Evolutionary conservation across 1,284 basidiomycete genomes (phyloP).

Genomic region (Athelia sp.): DNA sequence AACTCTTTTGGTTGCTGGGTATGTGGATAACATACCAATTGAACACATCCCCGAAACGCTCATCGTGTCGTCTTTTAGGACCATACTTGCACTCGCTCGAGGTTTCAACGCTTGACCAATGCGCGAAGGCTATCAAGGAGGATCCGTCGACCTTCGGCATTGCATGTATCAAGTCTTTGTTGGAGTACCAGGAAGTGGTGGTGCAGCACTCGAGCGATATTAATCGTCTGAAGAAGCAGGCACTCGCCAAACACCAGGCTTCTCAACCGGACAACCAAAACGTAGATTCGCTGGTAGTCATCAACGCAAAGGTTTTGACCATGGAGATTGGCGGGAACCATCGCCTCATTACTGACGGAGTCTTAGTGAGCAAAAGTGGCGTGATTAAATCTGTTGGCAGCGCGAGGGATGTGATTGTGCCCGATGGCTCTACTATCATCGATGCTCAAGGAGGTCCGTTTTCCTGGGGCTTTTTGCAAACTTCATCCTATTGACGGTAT

Average conservation of each 20-base stretch:
- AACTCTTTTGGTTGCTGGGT: constrained; percentile 71
- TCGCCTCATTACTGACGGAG: constrained; percentile 48
- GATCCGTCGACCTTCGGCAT: constrained; percentile 55
- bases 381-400: constrained; percentile 48
- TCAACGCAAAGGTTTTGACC: constrained; percentile 63
- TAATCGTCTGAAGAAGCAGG: constrained; percentile 49
- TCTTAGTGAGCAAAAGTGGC: constrained; percentile 48
- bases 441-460: constrained; percentile 56
- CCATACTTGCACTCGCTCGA: constrained; percentile 61
- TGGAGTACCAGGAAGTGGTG: constrained; percentile 51
- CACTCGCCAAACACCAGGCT: constrained; percentile 22
- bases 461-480: neutral
- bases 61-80: constrained; percentile 31
- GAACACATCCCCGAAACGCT: neutral
- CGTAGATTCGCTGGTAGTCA: constrained; percentile 47
- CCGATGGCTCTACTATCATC: constrained; percentile 42
- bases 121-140: constrained; percentile 37
- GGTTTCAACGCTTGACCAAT: constrained; percentile 43
- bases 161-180: constrained; percentile 45
- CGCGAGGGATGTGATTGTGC: constrained; percentile 31
- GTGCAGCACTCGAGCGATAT: constrained; percentile 60
- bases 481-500: too few species aligned
- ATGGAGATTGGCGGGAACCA: constrained; percentile 45
- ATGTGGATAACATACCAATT: constrained; percentile 11
- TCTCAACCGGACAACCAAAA: constrained; percentile 16